Percentiles rank a stretch among this genome's conserved stretches.
phyloP scores from a whole-genome alignment of 106 monocot genomes.

The Posidonia australis region DNA sequence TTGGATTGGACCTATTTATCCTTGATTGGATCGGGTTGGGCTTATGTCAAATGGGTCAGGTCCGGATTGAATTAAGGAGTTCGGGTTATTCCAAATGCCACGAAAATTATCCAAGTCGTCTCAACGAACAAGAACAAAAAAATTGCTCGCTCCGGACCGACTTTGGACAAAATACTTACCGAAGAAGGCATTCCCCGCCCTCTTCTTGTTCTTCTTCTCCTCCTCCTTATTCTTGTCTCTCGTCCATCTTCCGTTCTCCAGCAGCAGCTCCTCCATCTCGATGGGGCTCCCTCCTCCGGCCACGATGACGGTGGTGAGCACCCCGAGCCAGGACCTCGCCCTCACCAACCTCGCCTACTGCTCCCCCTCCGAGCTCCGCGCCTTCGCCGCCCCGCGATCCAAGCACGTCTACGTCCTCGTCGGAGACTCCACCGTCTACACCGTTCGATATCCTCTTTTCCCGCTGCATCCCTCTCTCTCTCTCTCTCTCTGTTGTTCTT shows the following conservation, averaged over 20 bases:
- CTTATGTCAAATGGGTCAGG: no score
- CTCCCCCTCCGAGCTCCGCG: conserved; percentile 42
- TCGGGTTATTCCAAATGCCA: no score
- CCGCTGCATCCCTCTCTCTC: background rate
- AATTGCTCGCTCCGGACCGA: no score
- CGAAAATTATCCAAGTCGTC: no score
- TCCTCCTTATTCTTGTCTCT: background rate
- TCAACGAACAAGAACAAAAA: no score
- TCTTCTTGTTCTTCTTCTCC: background rate
- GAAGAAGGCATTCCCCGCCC: no score
- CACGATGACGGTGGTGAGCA: conserved; percentile 58
- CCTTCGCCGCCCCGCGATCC: conserved; percentile 39
- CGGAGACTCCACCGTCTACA: conserved; percentile 52
- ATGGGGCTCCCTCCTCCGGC: conserved; percentile 9
- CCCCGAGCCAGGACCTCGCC: conserved; percentile 72
- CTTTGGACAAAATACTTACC: no score
- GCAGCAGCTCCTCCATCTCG: background rate
- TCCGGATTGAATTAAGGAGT: no score
- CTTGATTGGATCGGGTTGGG: no score
- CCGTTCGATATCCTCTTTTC: conserved; percentile 74
- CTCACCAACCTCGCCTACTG: conserved; percentile 80
- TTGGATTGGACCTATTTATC: no score
- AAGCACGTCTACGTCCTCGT: conserved; percentile 21
- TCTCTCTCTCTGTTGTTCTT: background rate
- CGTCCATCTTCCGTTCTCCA: background rate